phyloP scores from a whole-genome alignment of 1,284 basidiomycete species.

The Ganoderma multipileum region DNA sequence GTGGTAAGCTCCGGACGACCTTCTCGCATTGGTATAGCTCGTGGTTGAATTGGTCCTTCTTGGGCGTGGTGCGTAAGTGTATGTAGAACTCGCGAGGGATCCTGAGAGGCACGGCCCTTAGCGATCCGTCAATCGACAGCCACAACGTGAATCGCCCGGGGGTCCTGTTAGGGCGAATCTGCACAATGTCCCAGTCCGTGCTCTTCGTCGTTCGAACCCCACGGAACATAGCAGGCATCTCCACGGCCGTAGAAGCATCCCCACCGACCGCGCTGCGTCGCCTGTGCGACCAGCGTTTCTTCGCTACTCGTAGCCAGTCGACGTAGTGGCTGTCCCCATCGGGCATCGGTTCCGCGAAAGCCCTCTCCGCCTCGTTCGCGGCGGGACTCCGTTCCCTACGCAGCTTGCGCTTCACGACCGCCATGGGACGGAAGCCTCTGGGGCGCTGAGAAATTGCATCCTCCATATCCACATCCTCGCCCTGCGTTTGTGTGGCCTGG shows the following conservation, averaged over 20 bases:
- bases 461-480: slow-evolving; percentile 65
- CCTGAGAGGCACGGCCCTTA: slow-evolving; percentile 83
- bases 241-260: slow-evolving; percentile 40
- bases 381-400: slow-evolving; percentile 51
- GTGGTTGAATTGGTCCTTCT: slow-evolving; percentile 68
- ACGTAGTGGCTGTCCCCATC: slow-evolving; percentile 69
- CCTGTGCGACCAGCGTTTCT: slow-evolving; percentile 79
- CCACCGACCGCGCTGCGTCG: slow-evolving; percentile 35
- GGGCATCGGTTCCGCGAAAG: slow-evolving; percentile 51
- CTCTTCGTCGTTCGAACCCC: slow-evolving; percentile 71
- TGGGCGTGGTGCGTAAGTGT: slow-evolving; percentile 79
- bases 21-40: slow-evolving; percentile 78
- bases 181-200: slow-evolving; percentile 92
- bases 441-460: slow-evolving; percentile 55
- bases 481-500: slow-evolving; percentile 38
- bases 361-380: slow-evolving; percentile 42
- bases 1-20: slow-evolving; percentile 82
- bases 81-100: slow-evolving; percentile 95
- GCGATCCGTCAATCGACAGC: slow-evolving; percentile 85
- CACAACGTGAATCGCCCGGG: slow-evolving; percentile 91
- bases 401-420: slow-evolving; percentile 61
- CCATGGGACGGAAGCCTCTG: slow-evolving; percentile 46
- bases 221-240: slow-evolving; percentile 83
- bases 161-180: slow-evolving; percentile 81
- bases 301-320: slow-evolving; percentile 84